A percentile compares a stretch with the other conserved stretches of the same genome.
These are phyloP conservation scores for Petunia hybrid DNA, from an alignment of 305 asterid species.

Conservation along the genomic window DNA sequence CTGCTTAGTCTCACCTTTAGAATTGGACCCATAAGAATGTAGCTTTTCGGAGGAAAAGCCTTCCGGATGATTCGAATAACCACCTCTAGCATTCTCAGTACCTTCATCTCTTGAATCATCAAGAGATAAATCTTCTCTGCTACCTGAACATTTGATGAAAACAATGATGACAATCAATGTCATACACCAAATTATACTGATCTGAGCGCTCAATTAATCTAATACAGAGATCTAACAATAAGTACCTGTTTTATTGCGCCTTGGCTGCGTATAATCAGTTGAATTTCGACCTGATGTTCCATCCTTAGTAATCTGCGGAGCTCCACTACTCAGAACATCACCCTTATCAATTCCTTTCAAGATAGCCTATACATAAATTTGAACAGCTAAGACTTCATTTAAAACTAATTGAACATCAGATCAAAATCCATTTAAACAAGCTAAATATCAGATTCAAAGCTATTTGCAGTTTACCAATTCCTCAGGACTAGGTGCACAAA, in stretches of 20 bases:
- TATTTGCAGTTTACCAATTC: slow-evolving; percentile 59
- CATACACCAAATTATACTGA: neutral
- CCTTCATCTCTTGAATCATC: slow-evolving; percentile 59
- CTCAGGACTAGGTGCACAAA: slow-evolving; percentile 60
- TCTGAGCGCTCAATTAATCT: neutral
- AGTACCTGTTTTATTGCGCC: slow-evolving; percentile 64
- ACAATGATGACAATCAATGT: slow-evolving; percentile 15
- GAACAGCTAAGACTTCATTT: slow-evolving; percentile 27
- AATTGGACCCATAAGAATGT: slow-evolving; percentile 41
- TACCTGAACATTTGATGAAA: slow-evolving; percentile 50
- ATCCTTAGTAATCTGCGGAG: slow-evolving; percentile 73
- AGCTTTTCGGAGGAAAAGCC: slow-evolving; percentile 47
- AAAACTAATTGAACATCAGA: neutral
- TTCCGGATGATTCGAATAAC: slow-evolving; percentile 45
- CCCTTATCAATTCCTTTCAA: slow-evolving; percentile 82
- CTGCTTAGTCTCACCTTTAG: slow-evolving; percentile 44
- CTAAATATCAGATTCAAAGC: neutral
- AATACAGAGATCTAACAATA: slow-evolving; percentile 11
- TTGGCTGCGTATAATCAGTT: slow-evolving; percentile 65
- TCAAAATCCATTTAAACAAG: slow-evolving; percentile 1
- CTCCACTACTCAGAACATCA: slow-evolving; percentile 78
- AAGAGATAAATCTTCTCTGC: slow-evolving; percentile 64
- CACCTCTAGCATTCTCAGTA: slow-evolving; percentile 49
- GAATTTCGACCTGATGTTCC: slow-evolving; percentile 61
- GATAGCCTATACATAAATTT: slow-evolving; percentile 51